Evolutionary conservation across 73 alveolate species (phyloP).

Genomic region (Paramecium octaurelia): DNA sequence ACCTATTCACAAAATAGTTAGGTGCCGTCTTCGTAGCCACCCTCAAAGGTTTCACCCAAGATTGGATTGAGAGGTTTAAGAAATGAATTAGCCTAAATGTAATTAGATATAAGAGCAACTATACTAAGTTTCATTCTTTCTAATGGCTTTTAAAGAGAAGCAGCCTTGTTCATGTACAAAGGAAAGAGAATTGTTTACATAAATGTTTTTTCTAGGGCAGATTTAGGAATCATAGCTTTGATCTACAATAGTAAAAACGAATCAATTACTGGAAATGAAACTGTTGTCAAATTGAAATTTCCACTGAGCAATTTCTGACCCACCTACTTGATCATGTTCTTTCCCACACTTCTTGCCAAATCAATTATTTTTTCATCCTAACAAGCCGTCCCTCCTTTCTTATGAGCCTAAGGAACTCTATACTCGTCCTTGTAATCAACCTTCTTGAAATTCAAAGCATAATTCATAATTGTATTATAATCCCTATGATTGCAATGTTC

Average conservation of each 20-base stretch:
- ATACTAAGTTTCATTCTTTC: conserved; percentile 71
- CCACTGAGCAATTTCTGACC: conserved; percentile 75
- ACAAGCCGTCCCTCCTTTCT: conserved; percentile 73
- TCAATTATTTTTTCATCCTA: conserved; percentile 55
- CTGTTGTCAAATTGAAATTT: conserved; percentile 70
- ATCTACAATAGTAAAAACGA: neutral
- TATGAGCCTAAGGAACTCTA: conserved; percentile 67
- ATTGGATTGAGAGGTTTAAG: conserved; percentile 96
- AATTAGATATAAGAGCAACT: conserved; percentile 64
- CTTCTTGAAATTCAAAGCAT: neutral
- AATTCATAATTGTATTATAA: neutral
- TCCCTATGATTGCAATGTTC: conserved; percentile 26
- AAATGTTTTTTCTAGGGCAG: conserved; percentile 58
- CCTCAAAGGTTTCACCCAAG: conserved; percentile 98
- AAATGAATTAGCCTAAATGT: conserved; percentile 64
- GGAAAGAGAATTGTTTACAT: conserved; percentile 62
- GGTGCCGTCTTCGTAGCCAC: conserved; percentile 93
- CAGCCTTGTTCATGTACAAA: conserved; percentile 66
- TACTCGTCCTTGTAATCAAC: conserved; percentile 64
- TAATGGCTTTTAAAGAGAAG: conserved; percentile 62
- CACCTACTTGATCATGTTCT: conserved; percentile 65
- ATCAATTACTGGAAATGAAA: conserved; percentile 72
- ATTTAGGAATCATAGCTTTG: conserved; percentile 62
- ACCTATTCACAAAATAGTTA: conserved; percentile 90
- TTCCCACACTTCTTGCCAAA: conserved; percentile 72